phyloP scores from a whole-genome alignment of 108 stramenopile species.

The Nannochloropsis salina region DNA sequence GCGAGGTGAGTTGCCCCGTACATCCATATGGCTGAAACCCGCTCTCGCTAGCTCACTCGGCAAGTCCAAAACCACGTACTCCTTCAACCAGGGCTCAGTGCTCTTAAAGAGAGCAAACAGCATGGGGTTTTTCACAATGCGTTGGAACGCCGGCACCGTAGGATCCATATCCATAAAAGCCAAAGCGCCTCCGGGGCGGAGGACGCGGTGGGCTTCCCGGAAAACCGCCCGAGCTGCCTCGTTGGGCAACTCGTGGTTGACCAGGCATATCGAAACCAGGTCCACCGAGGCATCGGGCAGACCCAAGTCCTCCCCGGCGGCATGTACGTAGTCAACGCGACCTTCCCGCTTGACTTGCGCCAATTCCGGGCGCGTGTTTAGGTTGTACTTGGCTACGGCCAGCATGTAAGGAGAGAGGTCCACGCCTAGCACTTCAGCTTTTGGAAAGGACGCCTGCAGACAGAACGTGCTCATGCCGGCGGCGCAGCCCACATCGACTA shows the following conservation, averaged over 20 bases:
- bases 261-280: conserved; percentile 50
- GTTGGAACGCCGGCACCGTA: conserved; percentile 30
- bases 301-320: conserved; percentile 49
- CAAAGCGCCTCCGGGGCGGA: conserved; percentile 45
- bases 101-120: conserved; percentile 40
- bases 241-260: conserved; percentile 28
- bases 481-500: conserved; percentile 49
- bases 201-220: conserved; percentile 37
- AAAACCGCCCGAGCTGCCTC: conserved; percentile 28
- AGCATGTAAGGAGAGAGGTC: conserved; percentile 57
- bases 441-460: conserved; percentile 43
- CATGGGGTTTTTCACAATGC: conserved; percentile 38
- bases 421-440: conserved; percentile 44
- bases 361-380: conserved; percentile 34
- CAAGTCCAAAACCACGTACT: conserved; percentile 45
- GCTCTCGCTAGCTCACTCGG: conserved; percentile 31
- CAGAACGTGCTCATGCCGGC: conserved; percentile 46
- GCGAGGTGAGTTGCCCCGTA: conserved; percentile 36
- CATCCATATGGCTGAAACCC: conserved; percentile 30
- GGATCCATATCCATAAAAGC: conserved; percentile 53
- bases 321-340: conserved; percentile 47
- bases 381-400: conserved; percentile 41
- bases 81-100: conserved; percentile 18
- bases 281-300: conserved; percentile 42
- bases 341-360: not conserved